These are phyloP conservation scores for Pleurostoma richardsiae DNA, from an alignment of 2,329 filamentous ascomycete genomes.

Conservation along the genomic window DNA sequence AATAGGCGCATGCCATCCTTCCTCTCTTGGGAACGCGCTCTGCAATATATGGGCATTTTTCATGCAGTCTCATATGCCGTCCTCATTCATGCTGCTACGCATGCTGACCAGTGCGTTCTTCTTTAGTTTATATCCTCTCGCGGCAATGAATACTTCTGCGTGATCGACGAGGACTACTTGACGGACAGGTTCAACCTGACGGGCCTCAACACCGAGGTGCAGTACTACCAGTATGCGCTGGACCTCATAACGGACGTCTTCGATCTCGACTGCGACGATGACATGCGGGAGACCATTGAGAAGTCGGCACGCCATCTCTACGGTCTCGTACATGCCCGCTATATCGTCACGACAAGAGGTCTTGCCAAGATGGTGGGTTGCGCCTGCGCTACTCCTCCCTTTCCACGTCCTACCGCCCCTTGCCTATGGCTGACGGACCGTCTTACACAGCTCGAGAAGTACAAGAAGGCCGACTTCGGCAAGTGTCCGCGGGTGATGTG, in stretches of 20 bases:
- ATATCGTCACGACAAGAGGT: slow-evolving; percentile 92
- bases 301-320: slow-evolving; percentile 95
- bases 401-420: background rate
- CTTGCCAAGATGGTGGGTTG: slow-evolving; percentile 85
- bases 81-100: too few species aligned
- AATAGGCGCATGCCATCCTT: too few species aligned
- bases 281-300: slow-evolving; percentile 96
- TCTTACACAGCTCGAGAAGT: slow-evolving; percentile 81
- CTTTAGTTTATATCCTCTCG: slow-evolving; percentile 93
- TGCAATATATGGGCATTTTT: too few species aligned
- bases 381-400: background rate
- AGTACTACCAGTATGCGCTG: slow-evolving; percentile 98
- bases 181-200: slow-evolving; percentile 98
- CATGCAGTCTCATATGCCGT: too few species aligned
- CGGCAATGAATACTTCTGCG: slow-evolving; percentile 99
- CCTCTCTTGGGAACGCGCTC: too few species aligned
- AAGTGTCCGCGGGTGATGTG: slow-evolving; percentile 97
- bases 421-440: background rate
- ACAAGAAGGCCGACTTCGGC: slow-evolving; percentile 96
- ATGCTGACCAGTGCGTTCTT: background rate
- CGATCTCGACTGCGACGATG: slow-evolving; percentile 96
- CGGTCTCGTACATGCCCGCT: slow-evolving; percentile 90
- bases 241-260: slow-evolving; percentile 98
- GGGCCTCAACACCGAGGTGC: slow-evolving; percentile 92
- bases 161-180: slow-evolving; percentile 98